phyloP scores from a whole-genome alignment of 768 basidiomycete species.

The Mycena chlorophos region DNA sequence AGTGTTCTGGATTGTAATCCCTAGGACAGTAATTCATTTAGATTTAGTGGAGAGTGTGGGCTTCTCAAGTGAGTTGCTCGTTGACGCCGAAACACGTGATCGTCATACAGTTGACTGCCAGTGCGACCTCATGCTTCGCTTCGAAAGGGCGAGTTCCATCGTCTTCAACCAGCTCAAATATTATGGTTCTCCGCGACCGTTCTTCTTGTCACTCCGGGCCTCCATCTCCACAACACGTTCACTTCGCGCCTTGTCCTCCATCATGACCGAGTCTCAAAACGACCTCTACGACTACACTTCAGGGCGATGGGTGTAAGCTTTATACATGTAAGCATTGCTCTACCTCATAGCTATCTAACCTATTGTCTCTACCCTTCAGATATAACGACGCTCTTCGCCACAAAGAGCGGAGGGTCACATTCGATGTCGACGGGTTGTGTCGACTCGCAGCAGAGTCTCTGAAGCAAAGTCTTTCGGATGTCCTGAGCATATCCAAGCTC shows the following conservation, averaged over 20 bases:
- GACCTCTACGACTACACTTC: slow-evolving; percentile 45
- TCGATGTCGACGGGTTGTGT: slow-evolving; percentile 43
- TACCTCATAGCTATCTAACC: slow-evolving; percentile 29
- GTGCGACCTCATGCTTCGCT: not conserved
- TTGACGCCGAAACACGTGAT: too few relatives aligned
- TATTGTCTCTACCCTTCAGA: slow-evolving; percentile 32
- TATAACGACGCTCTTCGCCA: slow-evolving; percentile 47
- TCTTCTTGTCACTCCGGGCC: slow-evolving; percentile 24
- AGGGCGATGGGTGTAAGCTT: slow-evolving; percentile 45
- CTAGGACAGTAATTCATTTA: too few relatives aligned
- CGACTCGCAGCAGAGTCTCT: slow-evolving; percentile 49
- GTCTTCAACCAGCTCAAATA: not conserved
- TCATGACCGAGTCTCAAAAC: slow-evolving; percentile 28
- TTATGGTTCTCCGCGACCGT: slow-evolving; percentile 23
- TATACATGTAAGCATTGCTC: slow-evolving; percentile 31
- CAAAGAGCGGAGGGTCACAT: slow-evolving; percentile 43
- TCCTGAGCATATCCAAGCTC: slow-evolving; percentile 41
- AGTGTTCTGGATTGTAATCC: too few relatives aligned
- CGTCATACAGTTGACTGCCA: too few relatives aligned
- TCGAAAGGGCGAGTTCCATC: not conserved
- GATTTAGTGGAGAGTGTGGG: too few relatives aligned
- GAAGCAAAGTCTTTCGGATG: slow-evolving; percentile 35
- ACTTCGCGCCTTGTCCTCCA: slow-evolving; percentile 34
- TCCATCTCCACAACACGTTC: slow-evolving; percentile 30
- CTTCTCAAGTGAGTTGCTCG: too few relatives aligned